Evolutionary conservation across 148 eudicot species (phyloP).

Genomic region (Agrostemma githago): DNA sequence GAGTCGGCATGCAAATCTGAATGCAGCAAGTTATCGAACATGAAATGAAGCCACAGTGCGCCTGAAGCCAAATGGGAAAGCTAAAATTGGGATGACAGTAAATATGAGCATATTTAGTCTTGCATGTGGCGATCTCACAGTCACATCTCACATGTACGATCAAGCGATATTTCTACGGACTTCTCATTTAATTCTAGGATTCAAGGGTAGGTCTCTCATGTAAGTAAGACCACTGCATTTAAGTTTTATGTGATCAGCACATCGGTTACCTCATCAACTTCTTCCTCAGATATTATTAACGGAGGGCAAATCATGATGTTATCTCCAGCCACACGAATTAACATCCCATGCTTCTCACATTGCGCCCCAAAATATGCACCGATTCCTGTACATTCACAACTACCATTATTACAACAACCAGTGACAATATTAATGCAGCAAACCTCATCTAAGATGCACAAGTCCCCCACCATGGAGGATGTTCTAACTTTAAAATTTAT

Average conservation of each 20-base stretch:
- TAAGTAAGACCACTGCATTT: not conserved
- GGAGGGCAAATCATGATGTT: conserved; percentile 92
- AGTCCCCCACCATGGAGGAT: not conserved
- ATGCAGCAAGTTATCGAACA: not conserved
- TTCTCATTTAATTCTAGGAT: not conserved
- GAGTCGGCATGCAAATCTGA: not conserved
- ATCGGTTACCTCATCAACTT: conserved; percentile 63
- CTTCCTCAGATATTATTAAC: conserved; percentile 52
- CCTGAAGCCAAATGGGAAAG: not conserved
- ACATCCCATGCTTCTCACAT: conserved; percentile 87
- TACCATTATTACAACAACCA: not conserved
- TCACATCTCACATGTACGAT: not conserved
- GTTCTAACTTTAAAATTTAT: conserved; percentile 1
- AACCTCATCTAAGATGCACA: not conserved
- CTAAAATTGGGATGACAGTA: not conserved
- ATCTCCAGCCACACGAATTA: conserved; percentile 88
- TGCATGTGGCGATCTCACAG: not conserved
- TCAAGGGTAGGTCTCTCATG: not conserved
- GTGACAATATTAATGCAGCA: not conserved
- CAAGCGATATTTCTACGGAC: not conserved
- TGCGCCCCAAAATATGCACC: conserved; percentile 85
- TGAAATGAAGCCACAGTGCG: not conserved
- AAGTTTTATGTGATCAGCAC: not conserved
- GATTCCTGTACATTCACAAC: conserved; percentile 39
- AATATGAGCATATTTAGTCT: no score